Evolutionary conservation across 306 rosid species (phyloP).

Genomic region (Prunus persica): Prunus_persica_NCBIv2 NC_034011.1:4768001-4768500

Average conservation of each 20-base stretch:
- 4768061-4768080: slow-evolving; percentile 53
- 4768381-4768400: too few relatives aligned
- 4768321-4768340: too few relatives aligned
- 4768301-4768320: too few relatives aligned
- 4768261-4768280: not conserved
- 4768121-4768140: slow-evolving; percentile 69
- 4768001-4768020: not conserved
- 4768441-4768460: not conserved
- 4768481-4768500: not conserved
- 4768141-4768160: slow-evolving; percentile 40
- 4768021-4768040: not conserved
- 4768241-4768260: not conserved
- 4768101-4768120: slow-evolving; percentile 44
- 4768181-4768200: not conserved
- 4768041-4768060: not conserved
- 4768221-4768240: not conserved
- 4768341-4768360: not conserved
- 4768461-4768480: not conserved
- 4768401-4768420: not conserved
- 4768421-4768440: too few relatives aligned
- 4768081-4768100: slow-evolving; percentile 57
- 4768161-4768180: not conserved
- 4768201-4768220: not conserved
- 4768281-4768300: not conserved
- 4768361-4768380: not conserved